Evolutionary conservation across 768 basidiomycete genomes (phyloP), one percentile per base, ranked within the genome.

Genomic region (Mycena indigotica): DNA sequence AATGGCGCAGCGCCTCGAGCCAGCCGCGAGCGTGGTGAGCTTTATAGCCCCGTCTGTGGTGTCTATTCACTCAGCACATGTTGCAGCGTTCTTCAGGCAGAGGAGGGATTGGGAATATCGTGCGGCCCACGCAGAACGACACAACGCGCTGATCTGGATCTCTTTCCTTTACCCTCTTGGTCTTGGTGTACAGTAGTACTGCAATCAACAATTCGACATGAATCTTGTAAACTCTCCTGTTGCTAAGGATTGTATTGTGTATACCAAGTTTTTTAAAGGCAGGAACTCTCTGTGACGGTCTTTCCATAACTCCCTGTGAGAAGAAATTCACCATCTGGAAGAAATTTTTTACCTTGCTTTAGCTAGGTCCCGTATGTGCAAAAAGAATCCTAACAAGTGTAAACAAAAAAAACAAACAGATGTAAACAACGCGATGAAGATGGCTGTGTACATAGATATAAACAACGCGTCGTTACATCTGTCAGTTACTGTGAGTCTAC

Each of bases 281-380:
- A n/a, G n/a, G n/a, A n/a, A n/a, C n/a, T n/a, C n/a, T n/a, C n/a
- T n/a, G n/a, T n/a, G n/a, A n/a, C n/a, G n/a, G n/a, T n/a, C n/a
- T n/a, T n/a, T n/a, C n/a, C n/a, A n/a, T n/a, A n/a, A n/a, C n/a
- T n/a, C n/a, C n/a, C n/a, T n/a, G n/a, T n/a, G n/a, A n/a, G n/a
- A n/a, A n/a, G n/a, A n/a, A n/a, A n/a, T n/a, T n/a, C n/a, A n/a
- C n/a, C n/a, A n/a, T n/a, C n/a, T n/a, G n/a, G n/a, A n/a, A n/a
- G n/a, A n/a, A n/a, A n/a, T n/a, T n/a, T n/a, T n/a, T 3, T 52
- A 52, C 50, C 35, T 38, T 38, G 35, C 35, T 38, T 38, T n/a
- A 38, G 35, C 35, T 38, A 38, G 35, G 10, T n/a, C 35, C n/a
- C 35, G 35, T 10, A 10, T 38, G 35, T 10, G 35, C 12, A 38